Base-by-base conservation (phyloP, 345 rosid genomes). In the Lumnitzera racemosa region DNA sequence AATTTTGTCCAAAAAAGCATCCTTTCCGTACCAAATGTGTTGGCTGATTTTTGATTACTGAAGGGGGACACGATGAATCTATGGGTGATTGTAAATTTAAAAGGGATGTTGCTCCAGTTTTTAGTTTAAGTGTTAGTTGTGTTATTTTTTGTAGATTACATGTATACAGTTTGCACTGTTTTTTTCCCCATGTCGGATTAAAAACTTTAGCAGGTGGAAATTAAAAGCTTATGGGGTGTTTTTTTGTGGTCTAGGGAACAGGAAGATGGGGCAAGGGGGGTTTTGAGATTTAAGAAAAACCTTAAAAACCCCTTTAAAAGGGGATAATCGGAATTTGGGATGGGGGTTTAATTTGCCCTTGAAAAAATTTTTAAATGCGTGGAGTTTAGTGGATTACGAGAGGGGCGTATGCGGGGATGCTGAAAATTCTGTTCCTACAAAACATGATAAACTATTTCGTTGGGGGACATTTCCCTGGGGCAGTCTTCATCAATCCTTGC, bases 391-490 rank as follows among this genome's bases (percentile, higher is more conserved):
- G 16, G 89, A 88, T 31, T 94, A 94, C 56, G 89, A 85, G 47
- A 69, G 99, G 61, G 95, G 90, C 2, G 83, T 90, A 94, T 94
- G 97, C 88, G n/a, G 90, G 1, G 99, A 94, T 48, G 81, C 81
- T 2, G 97, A 94, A 70, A 94, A 94, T n/a, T 71, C 90, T 94
- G 17, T 90, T 94, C 81, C 90, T 94, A 47, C 69, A 71, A 53
- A 90, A 86, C 49, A 29, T 0, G 97, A 94, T 50, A 97, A 94
- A 72, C 77, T 94, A 54, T 94, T 94, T 80, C 95, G 83, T 54
- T 94, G n/a, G 99, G 55, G 99, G 97, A 12, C 87, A 83, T 49
- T 94, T 94, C 66, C 90, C n/a, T n/a, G n/a, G 99, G 76, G 97
- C 97, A 1, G 95, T 76, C 57, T 92, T 92, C 72, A 92, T 89